These are phyloP conservation scores for Triglochin maritima DNA, from an alignment of 106 monocot genomes.

Conservation along the genomic window DNA sequence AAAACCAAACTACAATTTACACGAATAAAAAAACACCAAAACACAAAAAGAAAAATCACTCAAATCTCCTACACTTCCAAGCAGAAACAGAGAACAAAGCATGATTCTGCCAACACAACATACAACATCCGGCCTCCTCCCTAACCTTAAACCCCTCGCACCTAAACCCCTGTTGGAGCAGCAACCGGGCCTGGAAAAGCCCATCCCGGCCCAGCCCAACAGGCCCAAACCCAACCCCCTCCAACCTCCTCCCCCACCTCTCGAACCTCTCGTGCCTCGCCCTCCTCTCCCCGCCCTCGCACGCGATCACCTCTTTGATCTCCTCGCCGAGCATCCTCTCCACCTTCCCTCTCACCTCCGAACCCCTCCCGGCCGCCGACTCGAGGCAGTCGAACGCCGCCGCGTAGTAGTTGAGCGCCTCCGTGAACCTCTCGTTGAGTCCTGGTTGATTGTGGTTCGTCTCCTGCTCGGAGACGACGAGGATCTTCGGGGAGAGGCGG, in stretches of 20 bases:
- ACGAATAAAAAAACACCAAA: no score
- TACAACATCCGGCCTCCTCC: conserved; percentile 37
- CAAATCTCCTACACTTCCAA: conserved; percentile 46
- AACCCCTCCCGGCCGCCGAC: conserved; percentile 25
- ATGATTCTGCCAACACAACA: conserved; percentile 59
- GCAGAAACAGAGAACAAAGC: conserved; percentile 58
- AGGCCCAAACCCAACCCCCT: conserved; percentile 35
- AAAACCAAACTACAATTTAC: no score
- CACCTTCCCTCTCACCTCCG: conserved; percentile 37
- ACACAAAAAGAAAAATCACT: conserved; percentile 8
- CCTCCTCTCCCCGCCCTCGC: conserved; percentile 59
- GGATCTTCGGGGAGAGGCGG: conserved; percentile 57
- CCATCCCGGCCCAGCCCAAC: conserved; percentile 39
- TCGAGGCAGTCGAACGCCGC: conserved; percentile 88
- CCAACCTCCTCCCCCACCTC: conserved; percentile 39
- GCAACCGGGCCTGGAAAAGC: conserved; percentile 33
- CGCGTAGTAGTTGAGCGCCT: conserved; percentile 87
- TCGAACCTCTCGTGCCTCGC: conserved; percentile 70
- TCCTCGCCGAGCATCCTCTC: conserved; percentile 63
- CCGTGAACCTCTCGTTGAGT: conserved; percentile 58
- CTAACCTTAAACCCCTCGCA: conserved; percentile 40
- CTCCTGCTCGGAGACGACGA: conserved; percentile 77
- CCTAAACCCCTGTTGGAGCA: conserved; percentile 27
- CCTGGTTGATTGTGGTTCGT: conserved; percentile 52
- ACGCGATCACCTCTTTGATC: conserved; percentile 51